Conservation (phyloP, 140 eudicot species). For the Senecio squalidus region DNA sequence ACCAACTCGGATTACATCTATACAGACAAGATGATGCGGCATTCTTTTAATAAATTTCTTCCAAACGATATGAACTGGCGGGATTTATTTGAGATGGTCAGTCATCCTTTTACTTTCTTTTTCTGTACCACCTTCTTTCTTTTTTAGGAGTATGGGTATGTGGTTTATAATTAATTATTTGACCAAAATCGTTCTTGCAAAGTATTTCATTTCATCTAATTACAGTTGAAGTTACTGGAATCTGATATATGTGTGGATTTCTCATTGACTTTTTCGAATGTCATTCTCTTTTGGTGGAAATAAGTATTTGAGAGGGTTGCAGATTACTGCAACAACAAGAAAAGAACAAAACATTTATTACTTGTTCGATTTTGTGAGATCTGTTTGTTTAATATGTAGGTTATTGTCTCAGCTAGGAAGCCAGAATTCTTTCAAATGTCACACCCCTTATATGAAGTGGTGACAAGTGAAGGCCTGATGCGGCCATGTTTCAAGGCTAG, state of each 20-base stretch:
- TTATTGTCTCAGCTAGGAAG: conserved; percentile 93
- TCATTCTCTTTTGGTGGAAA: neutral
- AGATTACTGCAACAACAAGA: neutral
- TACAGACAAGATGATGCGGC: conserved; percentile 97
- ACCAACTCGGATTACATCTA: conserved; percentile 92
- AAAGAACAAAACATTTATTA: neutral
- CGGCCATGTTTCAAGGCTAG: conserved; percentile 85
- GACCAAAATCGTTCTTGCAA: neutral
- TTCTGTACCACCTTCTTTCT: neutral
- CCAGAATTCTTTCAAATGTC: conserved; percentile 97
- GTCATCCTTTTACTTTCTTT: conserved; percentile 22
- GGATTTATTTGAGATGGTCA: conserved; percentile 91
- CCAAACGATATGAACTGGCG: conserved; percentile 97
- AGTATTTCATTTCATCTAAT: neutral
- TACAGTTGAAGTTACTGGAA: neutral
- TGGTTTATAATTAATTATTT: neutral
- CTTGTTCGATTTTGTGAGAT: conserved; percentile 7
- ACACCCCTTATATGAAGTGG: conserved; percentile 95
- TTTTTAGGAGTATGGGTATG: neutral
- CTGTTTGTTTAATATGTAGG: conserved; percentile 43
- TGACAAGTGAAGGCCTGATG: conserved; percentile 92
- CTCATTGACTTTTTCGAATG: conserved; percentile 5
- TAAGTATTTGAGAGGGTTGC: neutral
- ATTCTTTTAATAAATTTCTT: conserved; percentile 85
- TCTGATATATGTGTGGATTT: conserved; percentile 1